Evolutionary conservation across 208 protist genomes (phyloP), one percentile per base, ranked within the genome.

Genomic region (Tetramitus jugosus): DNA sequence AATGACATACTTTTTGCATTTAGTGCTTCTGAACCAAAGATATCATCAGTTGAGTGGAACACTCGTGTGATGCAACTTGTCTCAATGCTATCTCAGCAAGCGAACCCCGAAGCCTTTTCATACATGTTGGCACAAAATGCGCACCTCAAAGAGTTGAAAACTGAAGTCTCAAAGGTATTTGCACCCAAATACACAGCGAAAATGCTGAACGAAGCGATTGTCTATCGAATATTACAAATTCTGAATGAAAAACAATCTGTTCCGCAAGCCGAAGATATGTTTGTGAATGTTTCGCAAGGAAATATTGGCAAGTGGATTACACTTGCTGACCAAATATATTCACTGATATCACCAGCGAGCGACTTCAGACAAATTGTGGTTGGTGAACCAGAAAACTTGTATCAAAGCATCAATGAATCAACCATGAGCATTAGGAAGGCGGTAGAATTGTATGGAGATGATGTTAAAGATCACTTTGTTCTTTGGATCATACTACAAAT

Each of bases 241-340:
- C 3, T 71, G 8, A 29, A 49, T 33, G 65, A 71, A 49, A 71
- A 71, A 29, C 14, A 56, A 56, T 49, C 43, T 35, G 39, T 23
- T 2, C n/a, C 2, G 31, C 26, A 31, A 71, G 6, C 23, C 13
- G 39, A 71, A 49, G 33, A 2, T 1, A 71, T 71, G 39, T 71
- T 71, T 49, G 33, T 23, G 10, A 40, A 71, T 49, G 65, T 49
- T 14, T 49, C 65, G 14, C 43, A 49, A 35, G 40, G 65, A 20
- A 49, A 49, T n/a, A 35, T 71, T 17, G 65, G 65, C n/a, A 71
- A 71, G 49, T 71, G 65, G 65, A 49, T 71, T 33, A 20, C 49
- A n/a, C 29, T 71, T 29, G 65, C 65, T 33, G 35, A 71, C 31
- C 65, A 71, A 71, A 4, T 71, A 0, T 43, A 71, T 31, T 1